These are phyloP conservation scores for Colletotrichum cereale DNA, from an alignment of 2,329 filamentous ascomycete species.

Conservation along the genomic window DNA sequence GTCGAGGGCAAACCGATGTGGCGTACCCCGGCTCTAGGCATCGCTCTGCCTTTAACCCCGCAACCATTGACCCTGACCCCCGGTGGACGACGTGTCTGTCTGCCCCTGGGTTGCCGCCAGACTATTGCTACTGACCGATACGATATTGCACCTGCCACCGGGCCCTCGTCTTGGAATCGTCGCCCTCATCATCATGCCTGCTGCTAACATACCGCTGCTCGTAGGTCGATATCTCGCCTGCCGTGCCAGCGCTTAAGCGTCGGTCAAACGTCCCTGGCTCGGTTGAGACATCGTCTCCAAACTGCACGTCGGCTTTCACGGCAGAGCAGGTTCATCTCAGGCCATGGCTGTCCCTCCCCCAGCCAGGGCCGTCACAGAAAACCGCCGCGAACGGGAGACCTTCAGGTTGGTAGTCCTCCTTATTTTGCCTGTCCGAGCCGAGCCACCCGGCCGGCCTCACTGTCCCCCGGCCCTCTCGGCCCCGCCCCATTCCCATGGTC, in stretches of 20 bases:
- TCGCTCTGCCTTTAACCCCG: no score
- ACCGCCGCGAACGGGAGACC: conserved; percentile 47
- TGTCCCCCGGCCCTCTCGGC: not conserved
- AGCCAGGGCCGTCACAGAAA: conserved; percentile 37
- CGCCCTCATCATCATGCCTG: not conserved
- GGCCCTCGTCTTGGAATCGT: not conserved
- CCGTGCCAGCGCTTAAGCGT: not conserved
- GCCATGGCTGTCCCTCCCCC: conserved; percentile 5
- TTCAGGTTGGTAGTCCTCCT: conserved; percentile 42
- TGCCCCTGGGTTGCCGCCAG: not conserved
- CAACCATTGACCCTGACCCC: not conserved
- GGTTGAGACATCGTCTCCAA: not conserved
- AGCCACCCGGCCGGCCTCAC: not conserved
- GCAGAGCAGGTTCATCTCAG: not conserved
- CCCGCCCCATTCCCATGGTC: not conserved
- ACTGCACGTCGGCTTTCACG: no score
- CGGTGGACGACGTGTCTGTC: not conserved
- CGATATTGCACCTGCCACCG: not conserved
- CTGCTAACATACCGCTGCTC: not conserved
- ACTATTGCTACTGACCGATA: not conserved
- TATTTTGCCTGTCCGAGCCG: not conserved
- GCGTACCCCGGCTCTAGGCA: not conserved
- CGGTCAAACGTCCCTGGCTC: not conserved
- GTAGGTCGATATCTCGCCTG: not conserved
- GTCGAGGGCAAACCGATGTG: not conserved